Base-by-base conservation (phyloP, 352 stramenopile species). In the Pythium brassicae region DNA sequence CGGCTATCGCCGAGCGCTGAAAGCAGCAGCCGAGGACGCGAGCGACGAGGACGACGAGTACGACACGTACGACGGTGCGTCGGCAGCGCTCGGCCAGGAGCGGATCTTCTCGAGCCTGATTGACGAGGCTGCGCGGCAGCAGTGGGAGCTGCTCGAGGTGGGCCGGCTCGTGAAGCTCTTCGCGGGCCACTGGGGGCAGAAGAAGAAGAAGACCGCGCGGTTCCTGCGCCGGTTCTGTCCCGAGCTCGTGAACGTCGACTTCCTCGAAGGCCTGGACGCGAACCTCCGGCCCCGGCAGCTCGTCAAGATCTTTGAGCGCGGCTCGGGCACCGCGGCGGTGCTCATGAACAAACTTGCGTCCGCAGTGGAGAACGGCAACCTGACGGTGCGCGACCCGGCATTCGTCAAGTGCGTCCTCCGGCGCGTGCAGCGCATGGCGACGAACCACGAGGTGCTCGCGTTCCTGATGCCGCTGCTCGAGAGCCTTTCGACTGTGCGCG, bases 221-320 rank as follows among this genome's bases (percentile, higher is more conserved):
- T 95, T 95, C 52, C 46, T 95, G 25, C 61, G 59, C 0, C 62
- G 66, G 14, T 76, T 65, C 25, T 95, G 83, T 37, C 78, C 85
- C 5, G 85, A 95, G 57, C 74, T 95, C 11, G 85, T 95, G 42
- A 90, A 72, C 47, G 79, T 89, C 12, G 85, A 94, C n/a, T 94
- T 94, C 45, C 57, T 94, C 5, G 85, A 94, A 67, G 85, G 85
- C 5, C 66, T 94, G 26, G 70, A 70, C 60, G 68, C 91, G 8
- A 69, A 71, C 6, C 53, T 94, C 39, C 66, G 65, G 2, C 59
- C 72, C 4, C 61, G 72, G 25, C 74, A 93, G 25, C 63, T 95
- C 43, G 50, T 95, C n/a, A 55, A 62, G 56, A 74, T 93, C 15
- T 87, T 95, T 62, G 76, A 86, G 19, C 58, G 62, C 12, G 83